Evolutionary conservation across 2,329 filamentous ascomycete genomes (phyloP), one percentile per base, ranked within the genome.

Genomic region (Talaromyces funiculosus): DNA sequence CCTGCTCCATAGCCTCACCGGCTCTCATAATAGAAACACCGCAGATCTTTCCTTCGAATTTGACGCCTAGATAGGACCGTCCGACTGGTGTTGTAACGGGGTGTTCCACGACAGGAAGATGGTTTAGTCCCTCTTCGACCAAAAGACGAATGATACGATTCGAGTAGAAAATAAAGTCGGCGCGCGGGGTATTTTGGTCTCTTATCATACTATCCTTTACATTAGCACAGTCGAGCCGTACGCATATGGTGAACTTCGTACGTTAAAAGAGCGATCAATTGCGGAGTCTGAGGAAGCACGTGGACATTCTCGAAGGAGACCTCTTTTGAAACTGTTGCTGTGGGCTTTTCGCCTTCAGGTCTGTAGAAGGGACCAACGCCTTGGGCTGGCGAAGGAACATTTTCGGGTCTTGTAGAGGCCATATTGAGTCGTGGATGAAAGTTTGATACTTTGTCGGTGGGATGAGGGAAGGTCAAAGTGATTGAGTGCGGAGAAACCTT

Each of bases 111-210:
- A 96, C 91, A 1, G 94, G 94, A 43, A 99, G 84, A 75, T 99
- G 94, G 76, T 99, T 99, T 59, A 99, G 82, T 3, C 94, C 94
- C 78, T 99, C 94, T 77, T 99, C 94, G 42, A 99, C 94, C 6
- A 99, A 84, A 43, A 99, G 83, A 33, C 94, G 90, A 74, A 97
- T 97, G 74, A 99, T 97, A 62, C 94, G 87, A 78, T 99, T 99
- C 45, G 92, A 96, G 80, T 97, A 96, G 79, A 99, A 99, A 72
- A 99, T 97, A 75, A 99, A 99, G 76, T 99, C 94, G 64, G 92
- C 94, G 62, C 94, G 89, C 60, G 88, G 86, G 5, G 94, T 99
- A 67, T 88, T 84, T 75, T 90, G 90, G 76, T 96, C 92, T 68
- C 94, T 89, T 72, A 99, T 97, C 84, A 97, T 97, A 64, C 93